Evolutionary conservation across 2,329 filamentous ascomycete species (phyloP).

Genomic region (Hortaea sp.): DNA sequence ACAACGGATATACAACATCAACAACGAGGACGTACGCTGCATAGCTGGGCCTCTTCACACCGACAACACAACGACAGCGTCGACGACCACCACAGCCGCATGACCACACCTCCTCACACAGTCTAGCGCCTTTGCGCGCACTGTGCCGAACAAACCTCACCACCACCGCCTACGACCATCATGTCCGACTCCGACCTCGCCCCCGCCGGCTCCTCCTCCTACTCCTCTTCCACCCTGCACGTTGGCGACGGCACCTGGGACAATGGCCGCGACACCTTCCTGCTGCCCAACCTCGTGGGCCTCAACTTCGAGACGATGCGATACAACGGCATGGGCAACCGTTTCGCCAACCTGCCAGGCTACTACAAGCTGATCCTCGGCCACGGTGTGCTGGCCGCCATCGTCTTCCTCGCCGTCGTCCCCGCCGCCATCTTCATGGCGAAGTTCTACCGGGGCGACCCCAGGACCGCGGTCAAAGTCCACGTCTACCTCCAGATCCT

Average conservation of each 20-base stretch:
- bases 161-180: neutral
- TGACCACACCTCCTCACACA: neutral
- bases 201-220: constrained; percentile 61
- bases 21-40: neutral
- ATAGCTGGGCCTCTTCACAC: neutral
- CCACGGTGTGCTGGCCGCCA: constrained; percentile 61
- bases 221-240: constrained; percentile 62
- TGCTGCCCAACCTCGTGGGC: constrained; percentile 66
- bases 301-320: constrained; percentile 73
- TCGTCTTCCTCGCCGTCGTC: constrained; percentile 65
- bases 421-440: constrained; percentile 64
- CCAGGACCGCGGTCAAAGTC: constrained; percentile 52
- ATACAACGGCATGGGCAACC: constrained; percentile 82
- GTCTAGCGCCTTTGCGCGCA: constrained; percentile 7
- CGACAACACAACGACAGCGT: constrained; percentile 3
- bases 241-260: constrained; percentile 83
- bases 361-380: constrained; percentile 63
- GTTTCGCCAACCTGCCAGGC: constrained; percentile 57
- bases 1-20: neutral
- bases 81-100: neutral
- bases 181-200: constrained; percentile 39
- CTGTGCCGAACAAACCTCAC: neutral
- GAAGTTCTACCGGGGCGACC: constrained; percentile 53
- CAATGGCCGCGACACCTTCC: constrained; percentile 63
- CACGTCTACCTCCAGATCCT: constrained; percentile 68